phyloP scores from a whole-genome alignment of 1,284 basidiomycete genomes.

The Amylostereum areolatum region DNA sequence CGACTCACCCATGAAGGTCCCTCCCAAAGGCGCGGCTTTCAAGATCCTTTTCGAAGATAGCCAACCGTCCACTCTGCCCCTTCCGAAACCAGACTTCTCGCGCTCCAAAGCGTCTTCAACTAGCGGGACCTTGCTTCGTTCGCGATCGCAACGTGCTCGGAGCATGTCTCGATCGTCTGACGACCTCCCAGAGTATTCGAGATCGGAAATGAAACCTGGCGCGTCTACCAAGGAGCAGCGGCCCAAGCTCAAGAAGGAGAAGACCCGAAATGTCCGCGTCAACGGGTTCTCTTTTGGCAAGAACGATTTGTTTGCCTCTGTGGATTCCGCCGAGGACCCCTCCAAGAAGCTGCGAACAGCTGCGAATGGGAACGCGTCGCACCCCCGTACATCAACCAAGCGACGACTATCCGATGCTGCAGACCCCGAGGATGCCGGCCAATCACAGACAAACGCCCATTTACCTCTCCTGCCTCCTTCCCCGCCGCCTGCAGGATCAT shows the following conservation, averaged over 20 bases:
- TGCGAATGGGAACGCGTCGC: background rate
- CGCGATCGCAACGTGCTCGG: conserved; percentile 18
- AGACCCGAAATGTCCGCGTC: conserved; percentile 16
- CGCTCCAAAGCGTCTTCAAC: conserved; percentile 14
- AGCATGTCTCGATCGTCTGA: conserved; percentile 22
- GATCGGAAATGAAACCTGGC: conserved; percentile 14
- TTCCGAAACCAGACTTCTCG: conserved; percentile 2
- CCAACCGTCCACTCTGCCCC: conserved; percentile 9
- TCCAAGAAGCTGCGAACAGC: background rate
- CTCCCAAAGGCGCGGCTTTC: conserved; percentile 51
- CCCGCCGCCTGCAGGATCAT: conserved; percentile 42
- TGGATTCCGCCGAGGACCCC: conserved; percentile 12
- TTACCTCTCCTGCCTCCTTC: conserved; percentile 47
- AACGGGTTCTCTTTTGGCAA: conserved; percentile 22
- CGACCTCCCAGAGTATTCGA: conserved; percentile 20
- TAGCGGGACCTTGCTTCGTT: conserved; percentile 14
- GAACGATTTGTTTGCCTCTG: conserved; percentile 21
- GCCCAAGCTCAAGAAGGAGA: conserved; percentile 11
- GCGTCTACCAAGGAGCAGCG: conserved; percentile 10
- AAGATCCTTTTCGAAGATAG: conserved; percentile 61
- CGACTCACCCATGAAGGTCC: conserved; percentile 64
- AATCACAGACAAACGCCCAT: conserved; percentile 11
- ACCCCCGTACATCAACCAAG: conserved; percentile 12
- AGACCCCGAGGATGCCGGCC: conserved; percentile 4
- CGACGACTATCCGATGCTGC: conserved; percentile 14